Conservation (phyloP, 305 asterid genomes). For the Andrographis paniculata region DNA sequence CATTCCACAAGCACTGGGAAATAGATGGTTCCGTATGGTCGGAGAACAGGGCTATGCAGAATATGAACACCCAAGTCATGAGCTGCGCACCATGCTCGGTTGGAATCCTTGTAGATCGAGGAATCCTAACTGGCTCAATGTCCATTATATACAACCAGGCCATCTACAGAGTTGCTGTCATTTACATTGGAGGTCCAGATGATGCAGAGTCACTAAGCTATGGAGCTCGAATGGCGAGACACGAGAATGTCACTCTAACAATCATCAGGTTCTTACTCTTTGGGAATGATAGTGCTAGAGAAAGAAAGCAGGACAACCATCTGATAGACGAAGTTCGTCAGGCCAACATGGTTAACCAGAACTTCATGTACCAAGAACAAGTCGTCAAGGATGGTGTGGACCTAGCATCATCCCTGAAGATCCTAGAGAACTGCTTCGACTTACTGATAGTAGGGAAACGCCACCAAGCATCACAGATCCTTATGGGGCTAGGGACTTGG, state of each 20-base stretch:
- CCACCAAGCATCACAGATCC: constrained; percentile 49
- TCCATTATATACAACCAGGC: constrained; percentile 30
- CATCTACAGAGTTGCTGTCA: constrained; percentile 28
- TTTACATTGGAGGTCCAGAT: constrained; percentile 59
- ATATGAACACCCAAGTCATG: constrained; percentile 42
- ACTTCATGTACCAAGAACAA: constrained; percentile 56
- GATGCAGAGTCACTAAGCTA: constrained; percentile 71
- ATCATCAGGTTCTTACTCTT: constrained; percentile 55
- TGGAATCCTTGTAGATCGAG: constrained; percentile 60
- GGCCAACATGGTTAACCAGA: constrained; percentile 39
- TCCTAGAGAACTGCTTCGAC: constrained; percentile 37
- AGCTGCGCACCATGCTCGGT: constrained; percentile 62
- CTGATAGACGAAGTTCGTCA: constrained; percentile 51
- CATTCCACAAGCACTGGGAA: constrained; percentile 74
- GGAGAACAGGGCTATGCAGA: constrained; percentile 36
- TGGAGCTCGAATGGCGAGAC: constrained; percentile 55
- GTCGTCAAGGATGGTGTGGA: constrained; percentile 69
- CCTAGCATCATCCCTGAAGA: constrained; percentile 38
- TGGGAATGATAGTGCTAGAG: constrained; percentile 50
- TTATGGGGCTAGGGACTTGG: constrained; percentile 69
- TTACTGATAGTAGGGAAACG: constrained; percentile 52
- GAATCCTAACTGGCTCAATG: constrained; percentile 32
- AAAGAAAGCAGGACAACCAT: constrained; percentile 33
- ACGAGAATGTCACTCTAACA: constrained; percentile 40
- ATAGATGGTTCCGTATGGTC: constrained; percentile 63